Base-by-base conservation (phyloP, 768 basidiomycete species). In the Tricholoma hemisulphureum region DNA sequence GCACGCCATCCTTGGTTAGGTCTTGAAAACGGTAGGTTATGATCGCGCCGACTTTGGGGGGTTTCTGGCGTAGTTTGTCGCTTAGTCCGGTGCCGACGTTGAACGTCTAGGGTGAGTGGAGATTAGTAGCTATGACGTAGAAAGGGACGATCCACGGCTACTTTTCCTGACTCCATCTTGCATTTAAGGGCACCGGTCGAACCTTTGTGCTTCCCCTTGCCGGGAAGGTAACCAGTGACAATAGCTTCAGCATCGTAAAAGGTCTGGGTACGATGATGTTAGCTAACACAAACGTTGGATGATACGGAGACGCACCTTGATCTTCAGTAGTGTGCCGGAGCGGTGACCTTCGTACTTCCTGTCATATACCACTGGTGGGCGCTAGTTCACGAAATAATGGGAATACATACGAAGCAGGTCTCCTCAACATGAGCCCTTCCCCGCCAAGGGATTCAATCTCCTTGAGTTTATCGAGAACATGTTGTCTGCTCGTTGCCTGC, bases 111-210 rank as follows among this genome's bases (percentile, higher is more conserved):
- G 28, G 24, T 23, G 14, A 5, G 46, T 55, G 11, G 28, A 50
- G 31, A 10, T 34, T 18, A 20, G 26, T 18, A 35, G 41, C 18
- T 14, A 46, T 51, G 28, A 37, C n/a, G 6, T 14, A 39, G 50
- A 29, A 24, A 14, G 35, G n/a, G 20, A 13, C 8, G 32, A 41
- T 1, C 4, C 6, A 35, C 7, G n/a, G 61, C 68, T 46, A 82
- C 83, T 80, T 86, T 85, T 26, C 82, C 82, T 2, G 82, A 83
- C 50, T 72, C 80, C 84, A 86, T 86, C 64, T 78, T 79, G 65
- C 83, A 84, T 58, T 78, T 81, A 37, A 83, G 64, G 9, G 80
- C 79, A 11, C 82, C 83, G 2, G 76, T 79, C 9, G 70, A 67
- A 20, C 82, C 83, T 35, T 74, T 73, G 62, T 83, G 70, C 57